Evolutionary conservation across 1,139 yeast genomes (phyloP).

Genomic region (Suhomyces coccinellae): DNA sequence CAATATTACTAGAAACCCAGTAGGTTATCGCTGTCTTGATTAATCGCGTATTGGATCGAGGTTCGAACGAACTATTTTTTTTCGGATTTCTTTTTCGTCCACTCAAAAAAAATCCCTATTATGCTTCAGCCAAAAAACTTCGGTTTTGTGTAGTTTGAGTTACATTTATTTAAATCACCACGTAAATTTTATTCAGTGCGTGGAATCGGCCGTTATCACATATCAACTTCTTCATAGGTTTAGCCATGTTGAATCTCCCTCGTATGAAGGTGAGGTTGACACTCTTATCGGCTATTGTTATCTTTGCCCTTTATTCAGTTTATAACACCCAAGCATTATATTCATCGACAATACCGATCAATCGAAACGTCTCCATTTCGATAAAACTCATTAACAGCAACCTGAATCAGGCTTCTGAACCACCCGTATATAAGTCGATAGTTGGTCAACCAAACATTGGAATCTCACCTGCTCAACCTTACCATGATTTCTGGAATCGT

Average conservation of each 20-base stretch:
- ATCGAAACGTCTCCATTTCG: slow-evolving; percentile 6
- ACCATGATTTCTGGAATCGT: slow-evolving; percentile 20
- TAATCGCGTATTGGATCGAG: slow-evolving; percentile 1
- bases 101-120: not conserved
- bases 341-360: slow-evolving; percentile 8
- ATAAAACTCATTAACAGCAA: slow-evolving; percentile 5
- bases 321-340: slow-evolving; percentile 4
- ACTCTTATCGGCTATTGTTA: slow-evolving; percentile 4
- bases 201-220: slow-evolving; percentile 4
- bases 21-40: not conserved
- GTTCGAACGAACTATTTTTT: not conserved
- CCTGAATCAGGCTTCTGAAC: slow-evolving; percentile 1
- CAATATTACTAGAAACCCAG: no score
- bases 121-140: slow-evolving; percentile 1
- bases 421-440: slow-evolving; percentile 6
- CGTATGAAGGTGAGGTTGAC: slow-evolving; percentile 10
- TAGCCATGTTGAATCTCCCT: slow-evolving; percentile 8
- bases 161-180: slow-evolving; percentile 5
- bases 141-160: slow-evolving; percentile 4
- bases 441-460: slow-evolving; percentile 10
- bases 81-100: slow-evolving; percentile 1
- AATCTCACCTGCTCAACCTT: slow-evolving; percentile 7
- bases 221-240: slow-evolving; percentile 2
- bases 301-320: slow-evolving; percentile 4
- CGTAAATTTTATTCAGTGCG: slow-evolving; percentile 3